These are phyloP conservation scores for Lotmaria passim DNA, from an alignment of 208 protist genomes.

Conservation along the genomic window DNA sequence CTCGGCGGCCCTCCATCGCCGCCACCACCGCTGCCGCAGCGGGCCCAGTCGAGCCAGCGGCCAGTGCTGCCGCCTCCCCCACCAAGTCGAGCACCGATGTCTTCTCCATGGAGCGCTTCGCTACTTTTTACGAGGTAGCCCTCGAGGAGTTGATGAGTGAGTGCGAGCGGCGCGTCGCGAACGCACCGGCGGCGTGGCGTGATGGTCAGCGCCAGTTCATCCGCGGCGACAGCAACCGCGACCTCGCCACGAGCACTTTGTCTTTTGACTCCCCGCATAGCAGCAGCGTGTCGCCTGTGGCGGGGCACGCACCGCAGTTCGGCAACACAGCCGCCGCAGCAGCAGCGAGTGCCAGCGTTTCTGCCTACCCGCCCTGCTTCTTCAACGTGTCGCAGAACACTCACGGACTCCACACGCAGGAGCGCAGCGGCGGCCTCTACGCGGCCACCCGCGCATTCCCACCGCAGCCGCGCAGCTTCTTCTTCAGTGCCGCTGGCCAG, in stretches of 20 bases:
- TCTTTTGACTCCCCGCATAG: conserved; percentile 56
- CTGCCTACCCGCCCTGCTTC: conserved; percentile 20
- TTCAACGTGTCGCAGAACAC: conserved; percentile 9
- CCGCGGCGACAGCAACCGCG: conserved; percentile 31
- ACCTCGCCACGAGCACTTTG: conserved; percentile 38
- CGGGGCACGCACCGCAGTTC: conserved; percentile 7
- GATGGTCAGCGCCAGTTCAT: conserved; percentile 36
- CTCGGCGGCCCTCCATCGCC: neutral
- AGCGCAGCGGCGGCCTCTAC: neutral
- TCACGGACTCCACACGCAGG: conserved; percentile 14
- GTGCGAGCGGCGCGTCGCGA: conserved; percentile 71
- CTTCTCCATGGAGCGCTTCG: conserved; percentile 61
- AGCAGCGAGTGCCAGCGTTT: neutral
- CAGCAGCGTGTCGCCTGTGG: conserved; percentile 22
- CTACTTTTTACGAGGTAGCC: conserved; percentile 73
- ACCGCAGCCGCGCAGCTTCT: neutral
- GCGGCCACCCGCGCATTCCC: neutral
- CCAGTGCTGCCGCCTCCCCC: neutral
- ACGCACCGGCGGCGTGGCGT: conserved; percentile 35
- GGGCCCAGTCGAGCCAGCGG: neutral
- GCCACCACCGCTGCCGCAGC: neutral
- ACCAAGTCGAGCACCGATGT: conserved; percentile 2
- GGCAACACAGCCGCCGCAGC: neutral
- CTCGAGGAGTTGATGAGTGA: conserved; percentile 77
- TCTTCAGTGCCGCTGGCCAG: conserved; percentile 20